phyloP scores from a whole-genome alignment of 1,284 basidiomycete genomes.

The Chondrostereum purpureum region DNA sequence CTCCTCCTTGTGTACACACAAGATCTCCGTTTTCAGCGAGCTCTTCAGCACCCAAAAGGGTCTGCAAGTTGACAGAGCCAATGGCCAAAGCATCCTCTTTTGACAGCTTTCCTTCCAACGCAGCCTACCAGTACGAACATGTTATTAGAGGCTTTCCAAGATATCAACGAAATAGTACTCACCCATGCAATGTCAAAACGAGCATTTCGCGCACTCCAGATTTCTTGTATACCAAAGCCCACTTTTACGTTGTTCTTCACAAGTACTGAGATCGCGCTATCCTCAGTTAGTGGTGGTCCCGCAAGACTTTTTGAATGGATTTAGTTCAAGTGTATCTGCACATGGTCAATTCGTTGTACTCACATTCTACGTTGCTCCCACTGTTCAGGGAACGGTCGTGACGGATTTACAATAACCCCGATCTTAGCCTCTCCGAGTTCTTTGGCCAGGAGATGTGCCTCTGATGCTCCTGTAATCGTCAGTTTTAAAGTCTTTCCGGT shows the following conservation, averaged over 20 bases:
- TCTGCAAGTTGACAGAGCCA: constrained; percentile 43
- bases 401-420: constrained; percentile 47
- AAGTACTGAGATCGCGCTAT: constrained; percentile 39
- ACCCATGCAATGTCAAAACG: constrained; percentile 73
- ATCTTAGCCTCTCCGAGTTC: constrained; percentile 46
- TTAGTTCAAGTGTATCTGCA: too few species aligned
- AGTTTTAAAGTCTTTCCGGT: constrained; percentile 26
- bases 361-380: constrained; percentile 46
- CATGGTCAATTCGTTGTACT: too few species aligned
- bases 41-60: constrained; percentile 39
- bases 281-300: constrained; percentile 45
- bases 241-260: constrained; percentile 46
- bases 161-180: constrained; percentile 14
- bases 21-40: constrained; percentile 32
- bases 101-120: constrained; percentile 46
- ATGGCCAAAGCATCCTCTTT: constrained; percentile 41
- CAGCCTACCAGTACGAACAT: constrained; percentile 25
- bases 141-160: neutral
- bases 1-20: constrained; percentile 53
- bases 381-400: constrained; percentile 39
- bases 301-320: constrained; percentile 24
- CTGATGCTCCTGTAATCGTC: constrained; percentile 46
- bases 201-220: constrained; percentile 64
- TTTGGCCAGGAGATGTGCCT: constrained; percentile 50
- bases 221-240: constrained; percentile 51